Percentiles rank a stretch among this genome's conserved stretches.
Conservation (phyloP, 2,329 filamentous ascomycete genomes). For the Akanthomyces muscarius region DNA sequence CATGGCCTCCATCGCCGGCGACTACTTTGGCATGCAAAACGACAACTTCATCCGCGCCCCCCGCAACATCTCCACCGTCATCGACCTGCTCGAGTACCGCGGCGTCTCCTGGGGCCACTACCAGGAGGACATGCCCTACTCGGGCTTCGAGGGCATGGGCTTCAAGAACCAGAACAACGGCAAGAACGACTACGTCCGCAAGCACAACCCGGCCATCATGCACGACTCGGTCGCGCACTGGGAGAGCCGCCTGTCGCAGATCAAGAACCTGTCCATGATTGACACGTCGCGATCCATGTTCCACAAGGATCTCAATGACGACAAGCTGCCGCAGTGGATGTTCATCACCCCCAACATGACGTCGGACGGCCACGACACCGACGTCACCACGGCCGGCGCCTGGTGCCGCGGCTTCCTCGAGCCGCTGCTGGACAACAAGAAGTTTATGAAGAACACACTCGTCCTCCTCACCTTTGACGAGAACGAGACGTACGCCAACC, state of each 20-base stretch:
- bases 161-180: conserved; percentile 63
- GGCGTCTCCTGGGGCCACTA: conserved; percentile 68
- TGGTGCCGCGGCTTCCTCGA: conserved; percentile 68
- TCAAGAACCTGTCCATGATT: conserved; percentile 62
- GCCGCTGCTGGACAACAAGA: conserved; percentile 63
- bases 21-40: conserved; percentile 69
- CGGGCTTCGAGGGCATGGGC: conserved; percentile 63
- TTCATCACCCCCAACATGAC: conserved; percentile 75
- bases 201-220: conserved; percentile 68
- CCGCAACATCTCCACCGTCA: conserved; percentile 59
- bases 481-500: conserved; percentile 61
- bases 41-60: conserved; percentile 59
- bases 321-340: conserved; percentile 66
- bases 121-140: conserved; percentile 73
- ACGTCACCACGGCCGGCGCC: conserved; percentile 61
- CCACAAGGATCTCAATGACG: conserved; percentile 58
- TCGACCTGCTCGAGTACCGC: conserved; percentile 64
- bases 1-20: conserved; percentile 61
- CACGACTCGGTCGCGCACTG: conserved; percentile 62
- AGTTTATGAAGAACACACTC: conserved; percentile 73
- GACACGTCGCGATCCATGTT: conserved; percentile 51
- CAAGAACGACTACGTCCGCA: conserved; percentile 74
- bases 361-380: conserved; percentile 70
- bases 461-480: conserved; percentile 79
- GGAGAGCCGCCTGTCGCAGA: conserved; percentile 57